Evolutionary conservation across 371 early-diverging fungal genomes (phyloP).

Genomic region (Actinomucor elegans): DNA sequence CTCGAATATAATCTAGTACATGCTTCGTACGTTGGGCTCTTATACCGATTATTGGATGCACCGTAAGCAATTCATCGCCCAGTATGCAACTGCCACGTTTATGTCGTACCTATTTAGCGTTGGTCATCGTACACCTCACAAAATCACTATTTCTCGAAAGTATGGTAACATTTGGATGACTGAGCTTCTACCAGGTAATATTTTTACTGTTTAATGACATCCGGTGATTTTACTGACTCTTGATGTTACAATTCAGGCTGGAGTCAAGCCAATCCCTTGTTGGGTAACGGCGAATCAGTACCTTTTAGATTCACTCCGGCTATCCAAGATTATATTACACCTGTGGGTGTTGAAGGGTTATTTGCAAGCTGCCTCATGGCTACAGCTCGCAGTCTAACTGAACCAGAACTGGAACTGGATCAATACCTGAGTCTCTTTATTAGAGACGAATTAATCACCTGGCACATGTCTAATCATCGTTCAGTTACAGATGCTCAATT

Average conservation of each 20-base stretch:
- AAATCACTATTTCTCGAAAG: constrained; percentile 76
- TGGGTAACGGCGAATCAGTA: constrained; percentile 72
- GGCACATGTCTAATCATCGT: constrained; percentile 63
- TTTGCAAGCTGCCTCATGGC: constrained; percentile 82
- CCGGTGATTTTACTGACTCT: constrained; percentile 1
- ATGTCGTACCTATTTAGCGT: constrained; percentile 88
- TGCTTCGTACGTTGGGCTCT: constrained; percentile 68
- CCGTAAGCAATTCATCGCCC: constrained; percentile 89
- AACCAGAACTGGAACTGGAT: constrained; percentile 81
- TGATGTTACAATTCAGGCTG: constrained; percentile 22
- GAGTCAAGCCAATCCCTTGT: constrained; percentile 32
- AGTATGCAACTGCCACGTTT: constrained; percentile 88
- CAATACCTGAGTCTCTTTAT: constrained; percentile 85
- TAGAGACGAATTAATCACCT: constrained; percentile 88
- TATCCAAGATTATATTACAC: constrained; percentile 91
- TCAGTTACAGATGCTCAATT: constrained; percentile 60
- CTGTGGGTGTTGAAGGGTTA: constrained; percentile 90
- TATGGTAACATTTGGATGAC: constrained; percentile 82
- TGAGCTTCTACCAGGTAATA: constrained; percentile 72
- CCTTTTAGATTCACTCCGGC: constrained; percentile 98
- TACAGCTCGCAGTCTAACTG: constrained; percentile 73
- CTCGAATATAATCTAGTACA: constrained; percentile 40
- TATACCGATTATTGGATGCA: constrained; percentile 90
- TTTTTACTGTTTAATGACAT: background rate
- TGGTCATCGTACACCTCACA: constrained; percentile 84